phyloP scores from a whole-genome alignment of 257 asterid genomes.

The Forsythia suspensa region DNA sequence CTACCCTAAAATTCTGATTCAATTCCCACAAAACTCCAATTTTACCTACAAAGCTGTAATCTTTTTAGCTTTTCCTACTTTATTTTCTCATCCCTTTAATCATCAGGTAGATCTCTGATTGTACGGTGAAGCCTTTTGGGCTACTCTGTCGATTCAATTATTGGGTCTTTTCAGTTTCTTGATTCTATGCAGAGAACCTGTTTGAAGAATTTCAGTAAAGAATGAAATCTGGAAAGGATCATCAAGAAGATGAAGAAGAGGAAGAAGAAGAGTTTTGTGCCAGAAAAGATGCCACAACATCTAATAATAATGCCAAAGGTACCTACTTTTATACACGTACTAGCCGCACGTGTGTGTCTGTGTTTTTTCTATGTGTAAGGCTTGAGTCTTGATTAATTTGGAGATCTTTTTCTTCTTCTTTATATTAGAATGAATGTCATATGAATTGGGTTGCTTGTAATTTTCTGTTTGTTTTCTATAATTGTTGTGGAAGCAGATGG shows the following conservation, averaged over 20 bases:
- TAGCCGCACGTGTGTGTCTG: neutral
- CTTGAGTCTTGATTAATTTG: neutral
- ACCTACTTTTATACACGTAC: neutral
- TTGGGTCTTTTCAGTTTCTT: slow-evolving; percentile 21
- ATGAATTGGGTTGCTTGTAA: neutral
- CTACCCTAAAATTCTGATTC: neutral
- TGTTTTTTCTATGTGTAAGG: neutral
- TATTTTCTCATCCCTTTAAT: neutral
- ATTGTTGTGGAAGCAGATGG: slow-evolving; percentile 48
- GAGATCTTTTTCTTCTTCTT: neutral
- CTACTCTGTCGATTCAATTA: slow-evolving; percentile 27
- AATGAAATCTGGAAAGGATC: slow-evolving; percentile 79
- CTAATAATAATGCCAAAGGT: slow-evolving; percentile 63
- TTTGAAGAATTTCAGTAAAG: neutral
- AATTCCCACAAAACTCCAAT: slow-evolving; percentile 19
- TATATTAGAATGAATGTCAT: neutral
- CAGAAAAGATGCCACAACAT: slow-evolving; percentile 55
- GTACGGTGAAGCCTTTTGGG: slow-evolving; percentile 6
- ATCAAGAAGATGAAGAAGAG: slow-evolving; percentile 74
- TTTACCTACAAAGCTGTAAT: slow-evolving; percentile 21
- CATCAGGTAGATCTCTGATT: slow-evolving; percentile 31
- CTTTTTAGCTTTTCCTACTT: slow-evolving; percentile 5
- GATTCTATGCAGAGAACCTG: neutral
- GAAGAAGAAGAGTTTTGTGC: slow-evolving; percentile 68
- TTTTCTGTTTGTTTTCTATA: slow-evolving; percentile 9